Percentiles rank a stretch among this genome's conserved stretches.
Conservation (phyloP, 2,329 filamentous ascomycete genomes). For the Phialophora verrucosa region DNA sequence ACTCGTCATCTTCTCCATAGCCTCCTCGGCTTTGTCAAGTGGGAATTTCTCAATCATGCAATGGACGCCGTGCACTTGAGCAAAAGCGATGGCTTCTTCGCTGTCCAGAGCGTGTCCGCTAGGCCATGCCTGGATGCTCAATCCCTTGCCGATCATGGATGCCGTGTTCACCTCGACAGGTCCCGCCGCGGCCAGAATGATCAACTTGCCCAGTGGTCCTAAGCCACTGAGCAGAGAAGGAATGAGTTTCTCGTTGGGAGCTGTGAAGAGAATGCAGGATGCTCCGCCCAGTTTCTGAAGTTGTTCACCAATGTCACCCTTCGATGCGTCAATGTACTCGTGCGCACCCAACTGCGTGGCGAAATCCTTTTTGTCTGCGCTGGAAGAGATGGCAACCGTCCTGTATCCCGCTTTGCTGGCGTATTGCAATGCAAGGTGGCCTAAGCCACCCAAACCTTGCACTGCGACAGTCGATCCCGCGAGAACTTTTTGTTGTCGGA, state of each 20-base stretch:
- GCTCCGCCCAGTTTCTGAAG: slow-evolving; percentile 47
- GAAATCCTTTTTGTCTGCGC: slow-evolving; percentile 59
- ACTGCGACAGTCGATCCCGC: slow-evolving; percentile 57
- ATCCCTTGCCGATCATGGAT: slow-evolving; percentile 53
- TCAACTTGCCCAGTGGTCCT: slow-evolving; percentile 45
- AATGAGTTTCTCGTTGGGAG: slow-evolving; percentile 46
- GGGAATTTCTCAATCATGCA: slow-evolving; percentile 62
- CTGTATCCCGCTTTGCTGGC: slow-evolving; percentile 59
- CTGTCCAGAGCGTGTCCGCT: slow-evolving; percentile 59
- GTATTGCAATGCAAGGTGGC: slow-evolving; percentile 61
- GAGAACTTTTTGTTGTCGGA: slow-evolving; percentile 55
- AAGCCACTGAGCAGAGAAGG: slow-evolving; percentile 46
- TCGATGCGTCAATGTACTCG: slow-evolving; percentile 56
- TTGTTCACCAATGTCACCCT: slow-evolving; percentile 44
- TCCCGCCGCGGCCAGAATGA: slow-evolving; percentile 45
- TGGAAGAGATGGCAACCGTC: slow-evolving; percentile 59
- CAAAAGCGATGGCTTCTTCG: slow-evolving; percentile 60
- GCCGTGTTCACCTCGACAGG: slow-evolving; percentile 40
- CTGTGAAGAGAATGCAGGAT: slow-evolving; percentile 46
- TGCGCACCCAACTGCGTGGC: slow-evolving; percentile 62
- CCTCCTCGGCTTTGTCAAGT: slow-evolving; percentile 57
- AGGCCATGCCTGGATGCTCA: slow-evolving; percentile 60
- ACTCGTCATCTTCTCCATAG: slow-evolving; percentile 56
- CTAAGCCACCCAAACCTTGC: slow-evolving; percentile 60
- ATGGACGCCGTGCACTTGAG: slow-evolving; percentile 54